Percentiles rank a stretch among this genome's conserved stretches.
These are phyloP conservation scores for Mycena kentingensis DNA, from an alignment of 768 basidiomycete genomes.

Conservation along the genomic window DNA sequence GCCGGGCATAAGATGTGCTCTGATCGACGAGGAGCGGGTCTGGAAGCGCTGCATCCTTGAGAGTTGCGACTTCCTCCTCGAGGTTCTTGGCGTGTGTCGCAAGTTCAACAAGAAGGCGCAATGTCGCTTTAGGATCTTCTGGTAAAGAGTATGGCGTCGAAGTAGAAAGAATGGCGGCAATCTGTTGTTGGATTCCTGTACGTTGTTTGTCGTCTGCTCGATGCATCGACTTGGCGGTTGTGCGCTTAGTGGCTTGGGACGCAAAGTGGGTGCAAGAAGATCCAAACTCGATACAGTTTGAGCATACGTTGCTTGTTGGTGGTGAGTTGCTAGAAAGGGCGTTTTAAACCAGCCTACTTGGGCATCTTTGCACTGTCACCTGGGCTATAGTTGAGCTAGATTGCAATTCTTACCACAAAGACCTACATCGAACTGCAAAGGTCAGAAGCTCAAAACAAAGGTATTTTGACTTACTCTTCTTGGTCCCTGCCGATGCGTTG, in stretches of 20 bases:
- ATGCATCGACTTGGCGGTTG: slow-evolving; percentile 1
- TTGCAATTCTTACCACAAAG: background rate
- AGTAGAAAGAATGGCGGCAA: slow-evolving; percentile 18
- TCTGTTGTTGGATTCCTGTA: slow-evolving; percentile 12
- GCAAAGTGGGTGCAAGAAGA: slow-evolving; percentile 16
- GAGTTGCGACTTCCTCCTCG: slow-evolving; percentile 15
- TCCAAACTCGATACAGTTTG: slow-evolving; percentile 35
- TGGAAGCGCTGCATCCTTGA: slow-evolving; percentile 10
- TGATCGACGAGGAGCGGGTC: slow-evolving; percentile 12
- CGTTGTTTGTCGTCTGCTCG: background rate
- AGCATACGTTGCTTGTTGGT: slow-evolving; percentile 41
- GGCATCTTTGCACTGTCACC: slow-evolving; percentile 49
- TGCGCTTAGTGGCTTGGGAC: slow-evolving; percentile 5
- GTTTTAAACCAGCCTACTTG: too few relatives aligned
- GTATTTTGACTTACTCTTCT: slow-evolving; percentile 17
- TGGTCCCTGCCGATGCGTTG: slow-evolving; percentile 6
- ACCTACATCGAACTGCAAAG: slow-evolving; percentile 9
- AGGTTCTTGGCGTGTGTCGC: slow-evolving; percentile 14
- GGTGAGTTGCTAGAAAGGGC: too few relatives aligned
- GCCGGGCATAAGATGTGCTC: slow-evolving; percentile 12
- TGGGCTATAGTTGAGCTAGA: slow-evolving; percentile 5
- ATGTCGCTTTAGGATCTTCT: slow-evolving; percentile 7
- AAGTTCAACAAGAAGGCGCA: slow-evolving; percentile 12
- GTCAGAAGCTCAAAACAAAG: background rate
- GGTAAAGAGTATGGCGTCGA: slow-evolving; percentile 13